These are phyloP conservation scores for Closterium sp. DNA, from an alignment of 139 green algal species.

Conservation along the genomic window DNA sequence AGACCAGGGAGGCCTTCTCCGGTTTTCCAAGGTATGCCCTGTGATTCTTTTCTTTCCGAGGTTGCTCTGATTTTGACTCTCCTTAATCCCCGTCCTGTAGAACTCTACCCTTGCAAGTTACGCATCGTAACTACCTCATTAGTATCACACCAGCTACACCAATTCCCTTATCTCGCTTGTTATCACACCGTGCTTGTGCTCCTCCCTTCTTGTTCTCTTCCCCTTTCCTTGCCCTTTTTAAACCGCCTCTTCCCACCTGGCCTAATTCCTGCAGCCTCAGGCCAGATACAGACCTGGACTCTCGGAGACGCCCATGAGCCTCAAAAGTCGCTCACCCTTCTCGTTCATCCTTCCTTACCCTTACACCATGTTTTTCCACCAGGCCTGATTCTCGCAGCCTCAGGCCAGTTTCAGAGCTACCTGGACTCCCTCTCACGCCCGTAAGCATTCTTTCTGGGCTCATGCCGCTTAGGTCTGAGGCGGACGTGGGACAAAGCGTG, in stretches of 20 bases:
- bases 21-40: conserved; percentile 54
- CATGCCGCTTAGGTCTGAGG: too few relatives aligned
- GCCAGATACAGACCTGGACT: neutral
- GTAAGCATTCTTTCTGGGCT: too few relatives aligned
- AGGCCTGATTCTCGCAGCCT: neutral
- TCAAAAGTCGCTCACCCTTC: neutral
- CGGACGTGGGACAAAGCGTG: too few relatives aligned
- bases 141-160: neutral
- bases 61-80: neutral
- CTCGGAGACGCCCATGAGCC: too few relatives aligned
- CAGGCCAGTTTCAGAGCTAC: neutral
- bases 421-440: neutral
- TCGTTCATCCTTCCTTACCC: too few relatives aligned
- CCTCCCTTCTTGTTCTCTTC: neutral
- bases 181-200: too few relatives aligned
- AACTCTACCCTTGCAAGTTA: neutral
- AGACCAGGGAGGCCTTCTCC: conserved; percentile 57
- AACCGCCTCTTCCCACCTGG: neutral
- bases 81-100: neutral
- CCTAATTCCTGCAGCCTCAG: neutral
- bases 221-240: neutral
- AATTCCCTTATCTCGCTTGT: neutral
- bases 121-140: neutral
- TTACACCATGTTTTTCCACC: neutral
- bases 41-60: neutral